Evolutionary conservation across 495 filamentous ascomycete genomes (phyloP).

Genomic region (Tetracladium marchalianum): DNA sequence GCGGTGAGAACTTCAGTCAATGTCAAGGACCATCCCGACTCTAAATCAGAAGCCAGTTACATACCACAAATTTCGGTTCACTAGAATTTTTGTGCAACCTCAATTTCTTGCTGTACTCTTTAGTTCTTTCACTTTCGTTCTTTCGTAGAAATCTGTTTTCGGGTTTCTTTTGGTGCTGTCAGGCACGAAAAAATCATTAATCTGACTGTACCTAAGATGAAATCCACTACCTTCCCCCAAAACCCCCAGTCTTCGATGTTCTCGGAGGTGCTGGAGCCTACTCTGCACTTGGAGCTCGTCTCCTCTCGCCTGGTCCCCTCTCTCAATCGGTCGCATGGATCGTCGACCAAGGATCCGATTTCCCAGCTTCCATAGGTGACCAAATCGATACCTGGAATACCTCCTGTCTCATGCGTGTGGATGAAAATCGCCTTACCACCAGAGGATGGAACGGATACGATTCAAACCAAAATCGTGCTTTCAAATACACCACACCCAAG

Average conservation of each 20-base stretch:
- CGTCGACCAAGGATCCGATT: slow-evolving; percentile 81
- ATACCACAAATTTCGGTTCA: too few relatives aligned
- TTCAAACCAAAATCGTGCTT: slow-evolving; percentile 44
- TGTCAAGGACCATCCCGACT: too few relatives aligned
- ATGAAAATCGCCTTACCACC: slow-evolving; percentile 64
- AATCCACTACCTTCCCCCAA: slow-evolving; percentile 64
- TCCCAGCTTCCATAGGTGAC: slow-evolving; percentile 53
- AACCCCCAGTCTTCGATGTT: slow-evolving; percentile 54
- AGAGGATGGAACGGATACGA: slow-evolving; percentile 87
- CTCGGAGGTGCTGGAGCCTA: slow-evolving; percentile 83
- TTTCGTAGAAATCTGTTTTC: too few relatives aligned
- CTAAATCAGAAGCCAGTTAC: too few relatives aligned
- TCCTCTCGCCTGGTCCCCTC: slow-evolving; percentile 57
- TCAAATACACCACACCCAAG: slow-evolving; percentile 84
- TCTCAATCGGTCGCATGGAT: slow-evolving; percentile 71
- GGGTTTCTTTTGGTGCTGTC: not conserved
- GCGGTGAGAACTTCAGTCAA: too few relatives aligned
- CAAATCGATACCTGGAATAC: slow-evolving; percentile 66
- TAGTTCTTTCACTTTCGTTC: not conserved
- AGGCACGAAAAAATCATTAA: not conserved
- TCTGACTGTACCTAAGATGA: slow-evolving; percentile 52
- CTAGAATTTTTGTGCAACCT: too few relatives aligned
- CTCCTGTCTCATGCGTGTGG: slow-evolving; percentile 53
- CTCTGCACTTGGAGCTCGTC: slow-evolving; percentile 75
- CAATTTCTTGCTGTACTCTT: not conserved